phyloP scores from a whole-genome alignment of 2,329 filamentous ascomycete genomes.

The Exophiala bonariae region DNA sequence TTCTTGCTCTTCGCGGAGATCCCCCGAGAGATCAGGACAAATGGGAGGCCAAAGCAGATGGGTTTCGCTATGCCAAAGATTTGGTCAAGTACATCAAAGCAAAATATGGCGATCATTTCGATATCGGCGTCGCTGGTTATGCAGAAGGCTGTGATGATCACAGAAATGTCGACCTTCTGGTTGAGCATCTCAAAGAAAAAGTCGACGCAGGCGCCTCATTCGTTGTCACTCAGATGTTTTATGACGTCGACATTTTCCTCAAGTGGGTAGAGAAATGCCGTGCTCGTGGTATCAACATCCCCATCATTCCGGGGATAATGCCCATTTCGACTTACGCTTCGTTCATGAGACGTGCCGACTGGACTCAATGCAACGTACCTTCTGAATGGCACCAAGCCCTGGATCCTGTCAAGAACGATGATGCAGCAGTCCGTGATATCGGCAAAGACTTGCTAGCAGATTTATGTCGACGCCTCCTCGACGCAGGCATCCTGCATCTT shows the following conservation, averaged over 20 bases:
- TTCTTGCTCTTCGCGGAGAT: constrained; percentile 88
- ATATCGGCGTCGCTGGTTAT: constrained; percentile 96
- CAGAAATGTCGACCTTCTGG: constrained; percentile 76
- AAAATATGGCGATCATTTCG: constrained; percentile 84
- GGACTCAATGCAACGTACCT: constrained; percentile 85
- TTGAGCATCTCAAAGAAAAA: constrained; percentile 95
- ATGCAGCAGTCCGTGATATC: constrained; percentile 84
- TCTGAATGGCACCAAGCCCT: constrained; percentile 76
- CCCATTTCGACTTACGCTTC: constrained; percentile 93
- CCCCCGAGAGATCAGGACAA: constrained; percentile 91
- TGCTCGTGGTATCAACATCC: constrained; percentile 77
- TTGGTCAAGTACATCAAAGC: constrained; percentile 80
- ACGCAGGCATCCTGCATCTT: constrained; percentile 78
- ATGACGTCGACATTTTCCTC: constrained; percentile 93
- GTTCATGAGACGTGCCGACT: constrained; percentile 84
- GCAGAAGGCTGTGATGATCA: constrained; percentile 95
- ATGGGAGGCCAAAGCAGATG: constrained; percentile 84
- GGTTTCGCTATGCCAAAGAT: constrained; percentile 90
- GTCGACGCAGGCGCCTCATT: constrained; percentile 91
- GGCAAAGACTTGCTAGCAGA: constrained; percentile 84
- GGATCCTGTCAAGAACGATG: constrained; percentile 95
- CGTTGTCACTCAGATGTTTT: constrained; percentile 99
- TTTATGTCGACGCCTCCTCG: constrained; percentile 83
- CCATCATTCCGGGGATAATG: constrained; percentile 86
- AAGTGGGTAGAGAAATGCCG: constrained; percentile 86